A percentile compares a stretch with the other conserved stretches of the same genome.
These are phyloP conservation scores for Penicillium fimorum DNA, from an alignment of 495 filamentous ascomycete genomes.

Conservation along the genomic window DNA sequence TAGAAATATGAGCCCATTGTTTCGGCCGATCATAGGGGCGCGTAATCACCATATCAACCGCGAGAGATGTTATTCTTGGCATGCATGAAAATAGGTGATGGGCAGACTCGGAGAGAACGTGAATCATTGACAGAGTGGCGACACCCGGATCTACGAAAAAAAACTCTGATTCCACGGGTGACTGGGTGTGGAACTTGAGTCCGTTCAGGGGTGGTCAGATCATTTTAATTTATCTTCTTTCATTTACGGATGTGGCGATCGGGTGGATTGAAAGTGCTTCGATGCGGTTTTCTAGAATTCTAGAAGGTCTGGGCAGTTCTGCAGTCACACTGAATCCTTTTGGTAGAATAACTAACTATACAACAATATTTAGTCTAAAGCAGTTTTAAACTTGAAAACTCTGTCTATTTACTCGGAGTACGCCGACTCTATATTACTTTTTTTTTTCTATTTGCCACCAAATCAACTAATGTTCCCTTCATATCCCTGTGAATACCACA, in stretches of 20 bases:
- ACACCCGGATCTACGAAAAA: neutral
- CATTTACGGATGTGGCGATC: conserved; percentile 16
- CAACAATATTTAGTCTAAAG: no score
- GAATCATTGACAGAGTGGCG: conserved; percentile 1
- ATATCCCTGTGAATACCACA: neutral
- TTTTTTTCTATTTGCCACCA: neutral
- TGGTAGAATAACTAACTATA: no score
- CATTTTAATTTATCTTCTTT: neutral
- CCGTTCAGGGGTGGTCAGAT: conserved; percentile 4
- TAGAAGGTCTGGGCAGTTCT: conserved; percentile 21
- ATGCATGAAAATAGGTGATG: conserved; percentile 1
- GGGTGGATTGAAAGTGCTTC: conserved; percentile 16
- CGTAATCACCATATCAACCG: neutral
- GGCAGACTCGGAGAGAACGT: conserved; percentile 1
- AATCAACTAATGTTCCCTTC: neutral
- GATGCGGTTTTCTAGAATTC: conserved; percentile 30
- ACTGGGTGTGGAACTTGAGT: conserved; percentile 1
- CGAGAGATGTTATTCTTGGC: conserved; percentile 1
- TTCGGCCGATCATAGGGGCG: neutral
- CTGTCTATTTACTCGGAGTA: neutral
- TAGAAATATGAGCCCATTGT: neutral
- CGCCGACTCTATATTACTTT: no score
- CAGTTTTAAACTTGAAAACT: neutral
- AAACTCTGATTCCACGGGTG: conserved; percentile 4
- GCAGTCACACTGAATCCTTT: neutral